A percentile compares a stretch with the other conserved stretches of the same genome.
Evolutionary conservation across 768 basidiomycete species (phyloP).

Genomic region (Serendipita sp.): DNA sequence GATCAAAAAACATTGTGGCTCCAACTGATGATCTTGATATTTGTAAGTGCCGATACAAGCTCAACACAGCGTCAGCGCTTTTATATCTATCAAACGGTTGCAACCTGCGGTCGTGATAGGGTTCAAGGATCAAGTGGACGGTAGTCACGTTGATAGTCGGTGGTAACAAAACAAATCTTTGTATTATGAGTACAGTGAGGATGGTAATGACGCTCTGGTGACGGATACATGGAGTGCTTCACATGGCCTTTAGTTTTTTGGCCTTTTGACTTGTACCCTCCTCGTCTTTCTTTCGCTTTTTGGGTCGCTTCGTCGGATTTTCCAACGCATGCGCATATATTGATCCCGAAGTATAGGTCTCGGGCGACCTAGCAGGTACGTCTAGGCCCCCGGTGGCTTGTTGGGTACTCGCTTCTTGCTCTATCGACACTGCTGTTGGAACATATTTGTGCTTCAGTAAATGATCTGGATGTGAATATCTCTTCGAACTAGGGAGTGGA

Average conservation of each 20-base stretch:
- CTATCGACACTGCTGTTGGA: not conserved
- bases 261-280: not conserved
- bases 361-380: not conserved
- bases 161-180: not conserved
- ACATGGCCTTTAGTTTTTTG: not conserved
- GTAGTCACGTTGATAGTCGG: not conserved
- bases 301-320: not conserved
- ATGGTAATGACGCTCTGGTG: not conserved
- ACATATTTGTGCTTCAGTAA: conserved; percentile 3
- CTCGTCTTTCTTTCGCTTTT: not conserved
- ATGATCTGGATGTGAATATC: not conserved
- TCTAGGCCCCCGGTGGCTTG: not conserved
- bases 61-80: no score
- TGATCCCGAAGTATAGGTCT: no score
- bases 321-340: no score
- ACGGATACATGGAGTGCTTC: not conserved
- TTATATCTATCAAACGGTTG: no score
- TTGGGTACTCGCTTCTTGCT: not conserved
- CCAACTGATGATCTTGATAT: no score
- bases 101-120: not conserved
- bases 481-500: not conserved
- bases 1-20: conserved; percentile 46
- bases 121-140: not conserved
- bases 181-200: not conserved
- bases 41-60: no score